Evolutionary conservation across 768 basidiomycete species (phyloP).

Genomic region (Rhizopogon salebrosus): DNA sequence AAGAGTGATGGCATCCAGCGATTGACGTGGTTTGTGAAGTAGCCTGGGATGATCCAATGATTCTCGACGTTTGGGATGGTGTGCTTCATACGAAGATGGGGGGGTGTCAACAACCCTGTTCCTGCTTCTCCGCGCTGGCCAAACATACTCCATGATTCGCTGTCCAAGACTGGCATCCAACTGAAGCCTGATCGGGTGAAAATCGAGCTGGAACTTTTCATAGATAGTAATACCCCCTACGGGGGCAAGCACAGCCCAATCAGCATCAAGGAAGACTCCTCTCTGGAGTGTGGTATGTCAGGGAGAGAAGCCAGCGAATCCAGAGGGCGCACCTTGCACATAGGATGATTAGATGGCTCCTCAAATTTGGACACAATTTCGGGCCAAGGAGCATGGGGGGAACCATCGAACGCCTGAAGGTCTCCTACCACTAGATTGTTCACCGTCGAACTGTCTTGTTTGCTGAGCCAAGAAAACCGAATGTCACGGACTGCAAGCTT

Average conservation of each 20-base stretch:
- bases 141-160: slow-evolving; percentile 84
- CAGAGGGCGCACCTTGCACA: slow-evolving; percentile 52
- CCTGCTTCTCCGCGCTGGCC: slow-evolving; percentile 54
- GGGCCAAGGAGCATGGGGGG: slow-evolving; percentile 75
- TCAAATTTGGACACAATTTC: slow-evolving; percentile 83
- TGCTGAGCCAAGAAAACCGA: slow-evolving; percentile 77
- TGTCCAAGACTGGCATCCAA: slow-evolving; percentile 80
- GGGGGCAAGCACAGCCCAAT: slow-evolving; percentile 82
- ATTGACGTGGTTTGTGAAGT: slow-evolving; percentile 25
- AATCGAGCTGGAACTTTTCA: slow-evolving; percentile 70
- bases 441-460: slow-evolving; percentile 82
- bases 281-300: slow-evolving; percentile 34
- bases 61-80: slow-evolving; percentile 29
- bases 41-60: slow-evolving; percentile 50
- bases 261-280: slow-evolving; percentile 68
- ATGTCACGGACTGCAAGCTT: slow-evolving; percentile 81
- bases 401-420: slow-evolving; percentile 82
- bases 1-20: slow-evolving; percentile 29
- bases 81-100: slow-evolving; percentile 9
- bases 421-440: slow-evolving; percentile 73
- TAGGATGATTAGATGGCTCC: slow-evolving; percentile 63
- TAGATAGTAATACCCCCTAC: slow-evolving; percentile 93
- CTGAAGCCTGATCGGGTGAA: slow-evolving; percentile 85
- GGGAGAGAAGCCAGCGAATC: neutral
- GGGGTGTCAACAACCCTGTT: slow-evolving; percentile 6